Conservation (phyloP, 768 basidiomycete species). For the Lentinus brumalis region DNA sequence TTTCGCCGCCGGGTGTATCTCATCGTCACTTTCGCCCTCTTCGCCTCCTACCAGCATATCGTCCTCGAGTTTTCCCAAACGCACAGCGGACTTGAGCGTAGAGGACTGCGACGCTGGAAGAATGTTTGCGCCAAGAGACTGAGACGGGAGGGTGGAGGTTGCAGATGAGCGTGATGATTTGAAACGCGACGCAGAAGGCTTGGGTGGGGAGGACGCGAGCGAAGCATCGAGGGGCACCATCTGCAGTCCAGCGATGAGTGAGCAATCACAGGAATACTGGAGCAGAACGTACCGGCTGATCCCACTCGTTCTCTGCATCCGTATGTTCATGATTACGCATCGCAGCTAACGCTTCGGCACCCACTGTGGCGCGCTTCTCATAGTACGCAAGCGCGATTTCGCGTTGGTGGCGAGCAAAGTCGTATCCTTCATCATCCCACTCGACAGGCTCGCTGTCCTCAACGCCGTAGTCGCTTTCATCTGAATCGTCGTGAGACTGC, state of each 20-base stretch:
- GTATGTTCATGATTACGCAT: constrained; percentile 49
- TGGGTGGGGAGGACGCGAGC: constrained; percentile 40
- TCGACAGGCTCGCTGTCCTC: constrained; percentile 42
- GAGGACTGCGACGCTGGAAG: constrained; percentile 32
- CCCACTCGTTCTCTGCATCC: constrained; percentile 42
- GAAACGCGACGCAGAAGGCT: constrained; percentile 63
- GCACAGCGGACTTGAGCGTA: constrained; percentile 29
- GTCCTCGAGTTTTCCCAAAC: constrained; percentile 32
- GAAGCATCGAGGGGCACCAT: constrained; percentile 46
- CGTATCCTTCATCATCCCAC: constrained; percentile 58
- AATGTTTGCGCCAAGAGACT: constrained; percentile 32
- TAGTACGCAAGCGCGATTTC: constrained; percentile 76
- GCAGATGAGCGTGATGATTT: constrained; percentile 48
- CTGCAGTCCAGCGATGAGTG: constrained; percentile 31
- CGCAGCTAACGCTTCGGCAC: constrained; percentile 51
- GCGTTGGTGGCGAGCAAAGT: constrained; percentile 68
- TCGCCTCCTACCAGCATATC: constrained; percentile 31
- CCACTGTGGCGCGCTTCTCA: constrained; percentile 58
- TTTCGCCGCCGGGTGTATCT: constrained; percentile 25
- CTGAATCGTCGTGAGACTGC: constrained; percentile 18
- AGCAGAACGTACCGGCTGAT: constrained; percentile 42
- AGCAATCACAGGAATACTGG: background rate
- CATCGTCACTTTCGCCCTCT: constrained; percentile 34
- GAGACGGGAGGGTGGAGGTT: constrained; percentile 26
- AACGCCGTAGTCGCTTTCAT: constrained; percentile 32